Evolutionary conservation across 1,139 yeast genomes (phyloP).

Genomic region (Magnusiomyces tetraspermus): DNA sequence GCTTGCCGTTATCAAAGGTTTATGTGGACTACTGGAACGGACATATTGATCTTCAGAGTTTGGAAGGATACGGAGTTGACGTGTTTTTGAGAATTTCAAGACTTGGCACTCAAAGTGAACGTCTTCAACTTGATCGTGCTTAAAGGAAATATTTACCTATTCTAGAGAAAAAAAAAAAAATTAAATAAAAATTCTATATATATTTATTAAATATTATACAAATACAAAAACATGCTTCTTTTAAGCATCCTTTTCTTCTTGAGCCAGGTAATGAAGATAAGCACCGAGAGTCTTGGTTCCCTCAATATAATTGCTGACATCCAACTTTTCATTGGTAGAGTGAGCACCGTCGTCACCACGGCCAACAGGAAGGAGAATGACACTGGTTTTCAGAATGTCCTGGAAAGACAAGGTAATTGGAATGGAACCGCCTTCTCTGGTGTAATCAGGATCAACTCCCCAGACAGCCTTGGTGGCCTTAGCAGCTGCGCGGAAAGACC

Average conservation of each 20-base stretch:
- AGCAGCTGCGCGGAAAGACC: slow-evolving; percentile 87
- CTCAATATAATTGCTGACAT: slow-evolving; percentile 77
- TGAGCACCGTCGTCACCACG: slow-evolving; percentile 99
- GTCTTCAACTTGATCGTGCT: slow-evolving; percentile 66
- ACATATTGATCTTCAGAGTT: slow-evolving; percentile 64
- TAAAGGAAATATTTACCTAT: slow-evolving; percentile 25
- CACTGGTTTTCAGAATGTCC: slow-evolving; percentile 73
- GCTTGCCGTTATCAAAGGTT: slow-evolving; percentile 82
- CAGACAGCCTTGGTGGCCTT: slow-evolving; percentile 91
- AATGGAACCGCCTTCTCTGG: slow-evolving; percentile 98
- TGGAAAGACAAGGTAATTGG: slow-evolving; percentile 93
- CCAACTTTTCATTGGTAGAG: slow-evolving; percentile 90
- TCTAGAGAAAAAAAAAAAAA: not conserved
- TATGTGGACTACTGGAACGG: slow-evolving; percentile 98
- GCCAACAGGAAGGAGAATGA: slow-evolving; percentile 89
- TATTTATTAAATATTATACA: not conserved
- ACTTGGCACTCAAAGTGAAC: slow-evolving; percentile 58
- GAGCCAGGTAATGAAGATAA: slow-evolving; percentile 77
- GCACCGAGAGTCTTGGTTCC: slow-evolving; percentile 94
- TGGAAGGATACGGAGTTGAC: slow-evolving; percentile 89
- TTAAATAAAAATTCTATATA: not conserved
- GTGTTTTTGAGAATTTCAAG: slow-evolving; percentile 71
- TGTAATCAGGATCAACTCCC: slow-evolving; percentile 90
- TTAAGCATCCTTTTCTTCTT: slow-evolving; percentile 30
- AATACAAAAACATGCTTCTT: not conserved